These are phyloP conservation scores for Aphanoascus verrucosus DNA, from an alignment of 2,329 filamentous ascomycete genomes.

Conservation along the genomic window DNA sequence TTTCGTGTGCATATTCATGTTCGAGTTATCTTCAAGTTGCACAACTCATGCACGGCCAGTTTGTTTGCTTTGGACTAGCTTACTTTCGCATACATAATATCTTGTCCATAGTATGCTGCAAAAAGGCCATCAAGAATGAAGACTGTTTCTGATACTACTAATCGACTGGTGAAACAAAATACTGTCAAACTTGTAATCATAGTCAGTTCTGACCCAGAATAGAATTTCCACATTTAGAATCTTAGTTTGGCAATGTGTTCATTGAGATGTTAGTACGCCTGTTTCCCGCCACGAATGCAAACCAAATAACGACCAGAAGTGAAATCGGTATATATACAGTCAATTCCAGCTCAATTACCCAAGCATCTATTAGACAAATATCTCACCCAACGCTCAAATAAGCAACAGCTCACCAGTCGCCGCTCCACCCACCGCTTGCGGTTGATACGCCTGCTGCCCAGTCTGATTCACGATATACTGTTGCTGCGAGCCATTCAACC, in stretches of 20 bases:
- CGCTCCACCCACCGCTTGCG: conserved; percentile 51
- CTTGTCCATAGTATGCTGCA: too few species aligned
- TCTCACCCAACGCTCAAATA: conserved; percentile 9
- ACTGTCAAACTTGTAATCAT: too few species aligned
- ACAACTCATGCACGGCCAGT: neutral
- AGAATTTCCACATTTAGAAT: too few species aligned
- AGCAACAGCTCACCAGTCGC: conserved; percentile 60
- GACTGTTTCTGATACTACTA: too few species aligned
- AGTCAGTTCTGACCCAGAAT: too few species aligned
- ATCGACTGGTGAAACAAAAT: too few species aligned
- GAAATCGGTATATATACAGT: neutral
- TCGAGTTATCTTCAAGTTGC: too few species aligned
- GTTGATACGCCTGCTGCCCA: conserved; percentile 63
- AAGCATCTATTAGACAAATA: neutral
- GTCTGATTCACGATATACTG: conserved; percentile 70
- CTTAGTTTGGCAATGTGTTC: too few species aligned
- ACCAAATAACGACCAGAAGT: neutral
- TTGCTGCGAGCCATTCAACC: conserved; percentile 46
- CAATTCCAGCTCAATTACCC: neutral
- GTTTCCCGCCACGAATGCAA: neutral
- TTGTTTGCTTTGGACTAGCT: neutral
- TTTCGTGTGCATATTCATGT: neutral
- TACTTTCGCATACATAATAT: neutral
- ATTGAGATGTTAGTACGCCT: neutral
- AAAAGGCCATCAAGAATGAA: too few species aligned